Percentiles rank a stretch among this genome's conserved stretches.
These are phyloP conservation scores for Bipolaris sorokiniana DNA, from an alignment of 2,329 filamentous ascomycete species.

Conservation along the genomic window DNA sequence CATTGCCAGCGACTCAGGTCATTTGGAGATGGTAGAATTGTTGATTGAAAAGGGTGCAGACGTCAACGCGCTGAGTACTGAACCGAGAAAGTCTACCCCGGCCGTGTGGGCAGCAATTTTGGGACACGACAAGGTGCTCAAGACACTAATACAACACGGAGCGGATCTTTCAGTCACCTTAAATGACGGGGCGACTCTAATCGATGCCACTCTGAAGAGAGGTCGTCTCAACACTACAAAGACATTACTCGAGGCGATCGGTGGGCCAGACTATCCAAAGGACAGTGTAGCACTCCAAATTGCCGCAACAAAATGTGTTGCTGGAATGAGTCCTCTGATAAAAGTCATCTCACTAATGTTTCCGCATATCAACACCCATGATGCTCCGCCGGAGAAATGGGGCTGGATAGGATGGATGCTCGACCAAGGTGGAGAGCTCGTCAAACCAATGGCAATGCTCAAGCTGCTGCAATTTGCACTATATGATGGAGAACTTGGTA, in stretches of 20 bases:
- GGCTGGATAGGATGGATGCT: conserved; percentile 33
- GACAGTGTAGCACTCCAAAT: conserved; percentile 29
- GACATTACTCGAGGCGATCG: conserved; percentile 23
- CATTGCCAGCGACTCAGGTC: conserved; percentile 20
- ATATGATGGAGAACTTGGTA: conserved; percentile 10
- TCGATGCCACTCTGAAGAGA: conserved; percentile 1
- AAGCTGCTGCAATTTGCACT: conserved; percentile 27
- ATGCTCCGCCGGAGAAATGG: conserved; percentile 5
- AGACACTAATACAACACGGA: neutral
- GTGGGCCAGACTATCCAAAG: conserved; percentile 23
- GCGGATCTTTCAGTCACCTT: neutral
- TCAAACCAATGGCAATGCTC: conserved; percentile 18
- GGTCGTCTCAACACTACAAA: conserved; percentile 14
- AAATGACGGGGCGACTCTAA: neutral
- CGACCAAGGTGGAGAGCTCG: conserved; percentile 23
- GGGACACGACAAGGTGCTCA: neutral
- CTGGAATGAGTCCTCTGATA: conserved; percentile 4
- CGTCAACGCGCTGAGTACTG: conserved; percentile 14
- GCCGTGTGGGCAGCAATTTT: conserved; percentile 25
- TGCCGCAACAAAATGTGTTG: conserved; percentile 19
- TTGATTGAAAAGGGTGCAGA: conserved; percentile 29
- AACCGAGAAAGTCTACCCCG: conserved; percentile 18
- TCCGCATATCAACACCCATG: conserved; percentile 5
- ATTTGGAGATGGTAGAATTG: conserved; percentile 18
- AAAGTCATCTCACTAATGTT: neutral